Evolutionary conservation across 129 eudicot species (phyloP), one percentile per base, ranked within the genome.

Genomic region (Tagetes patula): DNA sequence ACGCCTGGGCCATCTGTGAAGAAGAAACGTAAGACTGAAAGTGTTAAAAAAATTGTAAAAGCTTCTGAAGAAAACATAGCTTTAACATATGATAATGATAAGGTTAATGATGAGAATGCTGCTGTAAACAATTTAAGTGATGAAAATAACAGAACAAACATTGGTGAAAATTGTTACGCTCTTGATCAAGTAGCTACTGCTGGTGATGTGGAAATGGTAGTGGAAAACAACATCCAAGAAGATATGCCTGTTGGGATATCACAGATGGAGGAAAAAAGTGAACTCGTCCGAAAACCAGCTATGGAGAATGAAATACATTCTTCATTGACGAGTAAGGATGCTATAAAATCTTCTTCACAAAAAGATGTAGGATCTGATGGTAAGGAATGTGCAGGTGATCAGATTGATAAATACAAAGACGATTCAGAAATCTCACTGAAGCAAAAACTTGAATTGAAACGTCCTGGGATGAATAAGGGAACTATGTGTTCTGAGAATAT

Each of bases 21-120:
- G 83, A 85, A 85, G 73, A 87, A 79, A 78, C 84, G 56, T 39
- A 84, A 81, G 82, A 56, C 74, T 33, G 47, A 55, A 71, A 78
- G 53, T 54, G 34, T 20, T 36, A 73, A 71, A 67, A 14, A 55
- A 5, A 39, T 49, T 67, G 58, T 58, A 39, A 79, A 75, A 65
- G 64, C 60, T 65, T 74, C 56, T 14, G 55, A 73, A 67, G 78
- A 70, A 66, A 54, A 72, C n/a, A 2, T 47, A 56, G 62, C 12
- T 40, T 12, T 67, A 71, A 33, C 58, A 52, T 0, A 65, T 76
- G 68, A 34, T 58, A 14, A 8, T 70, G 64, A 41, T 33, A 58
- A 50, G 43, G 63, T 53, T 33, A 50, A 64, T 2, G 30, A 47
- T 46, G 70, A 54, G 56, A 60, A n/a, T 70, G 20, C 58, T 6